These are phyloP conservation scores for Cladosporium sp. DNA, from an alignment of 2,329 filamentous ascomycete genomes.

Conservation along the genomic window DNA sequence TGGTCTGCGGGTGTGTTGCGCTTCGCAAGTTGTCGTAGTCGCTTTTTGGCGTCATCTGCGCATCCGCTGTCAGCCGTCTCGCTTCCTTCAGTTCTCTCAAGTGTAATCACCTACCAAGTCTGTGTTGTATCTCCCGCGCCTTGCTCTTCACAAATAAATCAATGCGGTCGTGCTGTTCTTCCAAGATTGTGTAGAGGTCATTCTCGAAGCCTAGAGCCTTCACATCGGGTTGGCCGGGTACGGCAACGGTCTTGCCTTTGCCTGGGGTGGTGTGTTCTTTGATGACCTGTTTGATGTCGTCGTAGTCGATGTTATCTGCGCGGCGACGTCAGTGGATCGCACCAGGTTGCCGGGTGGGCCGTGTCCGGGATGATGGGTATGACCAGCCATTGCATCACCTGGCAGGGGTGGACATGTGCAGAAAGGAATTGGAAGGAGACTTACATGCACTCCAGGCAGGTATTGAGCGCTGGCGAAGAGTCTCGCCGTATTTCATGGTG, in stretches of 20 bases:
- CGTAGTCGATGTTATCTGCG: conserved; percentile 84
- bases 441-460: conserved; percentile 67
- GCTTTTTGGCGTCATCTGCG: conserved; percentile 31
- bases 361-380: not conserved
- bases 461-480: conserved; percentile 72
- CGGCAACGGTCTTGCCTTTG: conserved; percentile 69
- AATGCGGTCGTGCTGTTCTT: conserved; percentile 73
- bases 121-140: conserved; percentile 71
- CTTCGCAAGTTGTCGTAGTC: conserved; percentile 29
- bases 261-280: conserved; percentile 74
- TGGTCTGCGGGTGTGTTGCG: conserved; percentile 27
- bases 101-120: conserved; percentile 45
- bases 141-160: conserved; percentile 79
- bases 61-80: not conserved
- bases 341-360: conserved; percentile 18
- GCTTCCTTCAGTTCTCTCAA: not conserved
- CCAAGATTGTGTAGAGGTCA: conserved; percentile 69
- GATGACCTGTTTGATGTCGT: conserved; percentile 81
- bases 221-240: conserved; percentile 63
- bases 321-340: conserved; percentile 9
- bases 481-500: conserved; percentile 74
- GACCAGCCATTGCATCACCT: conserved; percentile 11
- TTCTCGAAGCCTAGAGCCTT: conserved; percentile 67
- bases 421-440: not conserved
- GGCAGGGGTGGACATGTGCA: not conserved